phyloP scores from a whole-genome alignment of 169 alveolate species.

The Theileria annulata region DNA sequence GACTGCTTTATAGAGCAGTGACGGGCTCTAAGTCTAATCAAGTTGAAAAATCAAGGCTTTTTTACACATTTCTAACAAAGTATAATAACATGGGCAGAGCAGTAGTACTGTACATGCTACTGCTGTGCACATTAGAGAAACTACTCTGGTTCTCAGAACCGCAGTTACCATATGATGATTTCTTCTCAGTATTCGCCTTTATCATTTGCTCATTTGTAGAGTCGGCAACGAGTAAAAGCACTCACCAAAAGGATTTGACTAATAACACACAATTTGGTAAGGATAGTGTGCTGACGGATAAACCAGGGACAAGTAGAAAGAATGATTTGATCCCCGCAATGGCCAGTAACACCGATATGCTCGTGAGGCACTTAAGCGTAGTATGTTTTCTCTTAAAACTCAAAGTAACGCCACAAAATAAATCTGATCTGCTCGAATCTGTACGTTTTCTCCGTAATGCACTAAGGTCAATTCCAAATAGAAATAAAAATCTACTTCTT shows the following conservation, averaged over 20 bases:
- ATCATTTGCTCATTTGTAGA: conserved; percentile 3
- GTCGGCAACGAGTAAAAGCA: not conserved
- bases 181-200: not conserved
- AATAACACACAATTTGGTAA: not conserved
- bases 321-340: conserved; percentile 29
- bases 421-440: conserved; percentile 33
- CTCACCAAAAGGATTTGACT: not conserved
- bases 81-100: not conserved
- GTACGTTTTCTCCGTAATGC: conserved; percentile 30
- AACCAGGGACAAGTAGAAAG: not conserved
- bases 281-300: not conserved
- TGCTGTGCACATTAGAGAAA: not conserved
- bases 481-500: conserved; percentile 27
- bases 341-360: conserved; percentile 21
- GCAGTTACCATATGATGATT: not conserved
- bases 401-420: conserved; percentile 26
- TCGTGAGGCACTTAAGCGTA: conserved; percentile 57
- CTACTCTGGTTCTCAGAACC: conserved; percentile 5
- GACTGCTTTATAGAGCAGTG: conserved; percentile 8
- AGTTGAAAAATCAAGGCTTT: conserved; percentile 2
- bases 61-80: conserved; percentile 16
- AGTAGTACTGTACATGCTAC: conserved; percentile 12
- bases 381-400: conserved; percentile 24
- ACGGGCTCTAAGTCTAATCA: not conserved
- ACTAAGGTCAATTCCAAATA: conserved; percentile 4